Evolutionary conservation across 2,329 filamentous ascomycete genomes (phyloP).

Genomic region (Clonostachys solani): DNA sequence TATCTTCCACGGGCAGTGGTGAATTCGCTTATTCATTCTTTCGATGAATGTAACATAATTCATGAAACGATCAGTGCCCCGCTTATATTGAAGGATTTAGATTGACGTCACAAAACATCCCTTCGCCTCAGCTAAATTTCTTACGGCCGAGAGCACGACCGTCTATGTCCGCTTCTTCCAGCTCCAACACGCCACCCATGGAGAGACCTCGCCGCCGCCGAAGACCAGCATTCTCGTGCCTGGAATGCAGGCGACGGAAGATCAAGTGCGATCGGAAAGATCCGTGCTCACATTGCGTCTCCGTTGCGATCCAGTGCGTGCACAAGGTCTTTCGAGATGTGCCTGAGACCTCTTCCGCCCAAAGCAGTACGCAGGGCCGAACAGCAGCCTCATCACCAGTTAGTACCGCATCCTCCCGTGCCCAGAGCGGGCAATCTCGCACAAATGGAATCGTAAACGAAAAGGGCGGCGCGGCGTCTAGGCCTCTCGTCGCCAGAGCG

Average conservation of each 20-base stretch:
- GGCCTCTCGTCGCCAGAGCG: no score
- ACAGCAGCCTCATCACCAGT: background rate
- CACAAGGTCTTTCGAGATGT: slow-evolving; percentile 10
- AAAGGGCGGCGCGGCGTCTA: no score
- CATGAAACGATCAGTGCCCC: no score
- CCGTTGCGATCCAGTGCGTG: slow-evolving; percentile 20
- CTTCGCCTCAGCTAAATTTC: no score
- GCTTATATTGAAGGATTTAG: no score
- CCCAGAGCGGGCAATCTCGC: background rate
- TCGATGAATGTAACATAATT: no score
- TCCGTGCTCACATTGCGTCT: slow-evolving; percentile 31
- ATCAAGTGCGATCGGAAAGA: slow-evolving; percentile 37
- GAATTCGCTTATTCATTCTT: no score
- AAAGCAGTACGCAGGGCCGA: background rate
- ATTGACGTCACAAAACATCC: no score
- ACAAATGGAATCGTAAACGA: background rate
- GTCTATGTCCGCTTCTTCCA: background rate
- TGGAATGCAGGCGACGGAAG: slow-evolving; percentile 37
- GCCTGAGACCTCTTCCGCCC: background rate
- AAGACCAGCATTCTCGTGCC: slow-evolving; percentile 22
- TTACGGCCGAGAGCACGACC: no score
- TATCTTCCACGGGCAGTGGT: no score
- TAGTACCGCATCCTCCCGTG: background rate
- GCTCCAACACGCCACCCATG: background rate
- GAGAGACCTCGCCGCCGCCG: slow-evolving; percentile 2